These are phyloP conservation scores for Globisporangium sylvaticum DNA, from an alignment of 352 stramenopile genomes.

Conservation along the genomic window DNA sequence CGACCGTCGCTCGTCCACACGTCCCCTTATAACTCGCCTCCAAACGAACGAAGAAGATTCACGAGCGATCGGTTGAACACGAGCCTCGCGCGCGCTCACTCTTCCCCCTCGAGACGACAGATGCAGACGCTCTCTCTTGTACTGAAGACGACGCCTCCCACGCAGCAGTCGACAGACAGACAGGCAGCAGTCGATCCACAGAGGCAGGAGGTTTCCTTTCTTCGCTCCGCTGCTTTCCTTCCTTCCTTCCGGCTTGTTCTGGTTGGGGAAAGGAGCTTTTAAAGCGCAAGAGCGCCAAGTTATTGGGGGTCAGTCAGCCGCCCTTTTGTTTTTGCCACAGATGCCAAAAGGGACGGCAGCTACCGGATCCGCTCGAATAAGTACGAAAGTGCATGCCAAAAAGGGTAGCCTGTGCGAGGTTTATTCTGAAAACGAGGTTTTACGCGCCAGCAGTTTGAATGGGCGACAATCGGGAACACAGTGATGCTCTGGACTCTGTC, in stretches of 20 bases:
- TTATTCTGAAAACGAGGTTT: background rate
- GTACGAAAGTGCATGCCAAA: background rate
- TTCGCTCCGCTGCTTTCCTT: conserved; percentile 1
- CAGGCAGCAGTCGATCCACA: background rate
- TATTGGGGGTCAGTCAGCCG: conserved; percentile 5
- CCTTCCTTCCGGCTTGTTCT: conserved; percentile 4
- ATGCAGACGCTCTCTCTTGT: background rate
- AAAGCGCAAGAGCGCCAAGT: background rate
- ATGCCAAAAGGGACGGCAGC: background rate
- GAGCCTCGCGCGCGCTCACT: background rate
- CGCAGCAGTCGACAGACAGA: background rate
- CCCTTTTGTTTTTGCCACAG: conserved; percentile 10
- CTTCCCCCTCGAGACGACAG: background rate
- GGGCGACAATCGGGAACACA: background rate
- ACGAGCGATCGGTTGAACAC: background rate
- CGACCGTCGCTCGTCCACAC: background rate
- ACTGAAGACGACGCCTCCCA: background rate
- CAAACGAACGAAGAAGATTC: background rate
- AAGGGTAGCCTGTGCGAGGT: background rate
- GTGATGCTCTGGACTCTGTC: background rate
- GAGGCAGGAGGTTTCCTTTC: conserved; percentile 8
- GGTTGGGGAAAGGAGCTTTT: conserved; percentile 8
- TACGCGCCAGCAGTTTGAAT: background rate
- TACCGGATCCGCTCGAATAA: background rate
- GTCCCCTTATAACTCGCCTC: background rate